These are phyloP conservation scores for Manihot esculenta DNA, from an alignment of 441 rosid species.

Conservation along the genomic window DNA sequence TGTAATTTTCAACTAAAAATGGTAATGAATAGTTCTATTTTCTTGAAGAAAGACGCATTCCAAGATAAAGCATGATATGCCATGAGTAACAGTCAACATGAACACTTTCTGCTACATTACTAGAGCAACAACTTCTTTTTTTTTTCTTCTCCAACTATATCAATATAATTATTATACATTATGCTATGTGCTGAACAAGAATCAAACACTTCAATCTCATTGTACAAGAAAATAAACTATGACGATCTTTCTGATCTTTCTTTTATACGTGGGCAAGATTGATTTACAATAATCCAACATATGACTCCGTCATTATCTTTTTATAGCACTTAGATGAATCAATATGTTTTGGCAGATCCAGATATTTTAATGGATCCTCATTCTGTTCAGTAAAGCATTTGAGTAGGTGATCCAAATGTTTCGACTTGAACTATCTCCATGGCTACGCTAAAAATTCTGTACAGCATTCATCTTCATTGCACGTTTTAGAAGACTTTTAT, in stretches of 20 bases:
- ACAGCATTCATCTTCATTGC: conserved; percentile 40
- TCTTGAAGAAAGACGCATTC: conserved; percentile 2
- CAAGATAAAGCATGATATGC: no score
- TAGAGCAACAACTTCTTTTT: neutral
- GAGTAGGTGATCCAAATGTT: neutral
- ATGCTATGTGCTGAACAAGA: neutral
- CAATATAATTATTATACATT: neutral
- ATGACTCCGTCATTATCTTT: conserved; percentile 3
- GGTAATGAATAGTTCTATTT: neutral
- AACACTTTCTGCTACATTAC: neutral
- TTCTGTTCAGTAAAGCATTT: conserved; percentile 1
- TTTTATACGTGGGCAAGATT: conserved; percentile 11
- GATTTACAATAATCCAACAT: neutral
- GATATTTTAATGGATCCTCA: conserved; percentile 3
- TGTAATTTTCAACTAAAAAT: neutral
- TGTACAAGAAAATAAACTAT: neutral
- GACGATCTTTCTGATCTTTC: conserved; percentile 3
- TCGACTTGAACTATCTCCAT: conserved; percentile 16
- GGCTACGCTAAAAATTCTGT: conserved; percentile 38
- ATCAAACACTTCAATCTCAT: neutral
- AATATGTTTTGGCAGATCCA: neutral
- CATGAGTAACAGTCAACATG: neutral
- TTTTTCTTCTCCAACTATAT: neutral
- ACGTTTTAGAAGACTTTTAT: conserved; percentile 58
- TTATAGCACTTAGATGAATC: neutral